Evolutionary conservation across 768 basidiomycete genomes (phyloP).

Genomic region (Tremella yokohamensis): DNA sequence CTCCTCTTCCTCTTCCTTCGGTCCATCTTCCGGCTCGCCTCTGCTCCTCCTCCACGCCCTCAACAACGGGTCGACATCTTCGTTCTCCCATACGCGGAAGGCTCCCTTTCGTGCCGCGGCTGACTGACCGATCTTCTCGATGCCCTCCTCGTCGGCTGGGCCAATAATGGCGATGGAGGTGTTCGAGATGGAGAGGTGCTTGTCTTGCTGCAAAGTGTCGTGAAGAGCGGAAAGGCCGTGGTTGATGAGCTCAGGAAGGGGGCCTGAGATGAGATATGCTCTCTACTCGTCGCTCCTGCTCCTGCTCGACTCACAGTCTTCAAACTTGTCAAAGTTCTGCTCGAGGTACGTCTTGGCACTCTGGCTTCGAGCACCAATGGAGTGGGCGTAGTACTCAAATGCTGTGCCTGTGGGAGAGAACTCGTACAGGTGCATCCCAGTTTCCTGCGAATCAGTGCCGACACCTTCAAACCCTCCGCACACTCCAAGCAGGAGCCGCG

Average conservation of each 20-base stretch:
- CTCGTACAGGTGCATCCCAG: constrained; percentile 96
- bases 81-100: constrained; percentile 87
- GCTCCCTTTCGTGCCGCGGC: constrained; percentile 57
- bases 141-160: constrained; percentile 46
- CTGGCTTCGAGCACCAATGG: constrained; percentile 95
- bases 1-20: constrained; percentile 27
- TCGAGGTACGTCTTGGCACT: constrained; percentile 98
- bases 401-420: constrained; percentile 97
- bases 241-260: constrained; percentile 78
- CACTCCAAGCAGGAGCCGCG: neutral
- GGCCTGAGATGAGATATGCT: constrained; percentile 57
- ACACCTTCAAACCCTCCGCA: no score
- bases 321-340: constrained; percentile 83
- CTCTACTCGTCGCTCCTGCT: neutral
- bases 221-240: constrained; percentile 93
- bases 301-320: constrained; percentile 64
- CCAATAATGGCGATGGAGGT: constrained; percentile 94
- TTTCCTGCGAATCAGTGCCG: constrained; percentile 55
- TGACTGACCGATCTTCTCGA: constrained; percentile 59
- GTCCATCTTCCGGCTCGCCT: constrained; percentile 41
- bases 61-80: constrained; percentile 69
- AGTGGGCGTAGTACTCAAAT: constrained; percentile 97
- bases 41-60: constrained; percentile 64
- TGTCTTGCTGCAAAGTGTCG: constrained; percentile 97
- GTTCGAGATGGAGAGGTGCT: constrained; percentile 86